phyloP scores from a whole-genome alignment of 2,329 filamentous ascomycete genomes.

The Orbilia quercus region DNA sequence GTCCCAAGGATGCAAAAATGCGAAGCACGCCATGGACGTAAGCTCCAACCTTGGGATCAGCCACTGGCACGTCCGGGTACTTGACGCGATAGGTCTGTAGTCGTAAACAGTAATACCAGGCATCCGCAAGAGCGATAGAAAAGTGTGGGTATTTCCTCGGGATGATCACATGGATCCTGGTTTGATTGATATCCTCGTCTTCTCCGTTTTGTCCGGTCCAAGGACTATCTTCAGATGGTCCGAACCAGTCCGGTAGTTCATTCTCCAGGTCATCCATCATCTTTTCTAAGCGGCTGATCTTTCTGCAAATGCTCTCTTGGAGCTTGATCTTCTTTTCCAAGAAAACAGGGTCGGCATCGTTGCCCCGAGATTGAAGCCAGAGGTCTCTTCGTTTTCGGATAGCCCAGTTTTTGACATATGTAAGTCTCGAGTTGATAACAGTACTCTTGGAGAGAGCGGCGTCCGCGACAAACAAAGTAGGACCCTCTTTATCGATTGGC shows the following conservation, averaged over 20 bases:
- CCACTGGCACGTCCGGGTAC: conserved; percentile 57
- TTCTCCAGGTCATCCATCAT: conserved; percentile 58
- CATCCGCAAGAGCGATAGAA: conserved; percentile 58
- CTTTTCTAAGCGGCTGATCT: conserved; percentile 56
- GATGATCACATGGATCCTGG: conserved; percentile 55
- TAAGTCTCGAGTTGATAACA: conserved; percentile 58
- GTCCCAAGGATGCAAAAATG: conserved; percentile 58
- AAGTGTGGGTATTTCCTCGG: conserved; percentile 58
- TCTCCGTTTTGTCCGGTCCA: conserved; percentile 54
- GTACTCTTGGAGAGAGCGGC: conserved; percentile 58
- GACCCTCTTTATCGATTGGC: conserved; percentile 58
- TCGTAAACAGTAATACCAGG: conserved; percentile 58
- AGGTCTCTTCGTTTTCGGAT: conserved; percentile 58
- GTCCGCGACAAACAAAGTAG: conserved; percentile 57
- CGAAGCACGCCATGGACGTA: conserved; percentile 58
- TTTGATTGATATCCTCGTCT: conserved; percentile 59
- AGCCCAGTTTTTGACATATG: conserved; percentile 59
- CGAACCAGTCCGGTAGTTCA: conserved; percentile 58
- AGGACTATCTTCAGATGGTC: conserved; percentile 54
- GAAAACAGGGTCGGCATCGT: conserved; percentile 41
- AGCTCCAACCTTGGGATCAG: conserved; percentile 57
- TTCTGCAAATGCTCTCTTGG: conserved; percentile 57
- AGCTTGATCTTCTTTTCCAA: conserved; percentile 56
- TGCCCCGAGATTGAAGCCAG: conserved; percentile 45
- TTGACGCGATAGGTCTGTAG: conserved; percentile 59